These are phyloP conservation scores for Lithocarpus polystachyus DNA, from an alignment of 306 rosid species.

Conservation along the genomic window DNA sequence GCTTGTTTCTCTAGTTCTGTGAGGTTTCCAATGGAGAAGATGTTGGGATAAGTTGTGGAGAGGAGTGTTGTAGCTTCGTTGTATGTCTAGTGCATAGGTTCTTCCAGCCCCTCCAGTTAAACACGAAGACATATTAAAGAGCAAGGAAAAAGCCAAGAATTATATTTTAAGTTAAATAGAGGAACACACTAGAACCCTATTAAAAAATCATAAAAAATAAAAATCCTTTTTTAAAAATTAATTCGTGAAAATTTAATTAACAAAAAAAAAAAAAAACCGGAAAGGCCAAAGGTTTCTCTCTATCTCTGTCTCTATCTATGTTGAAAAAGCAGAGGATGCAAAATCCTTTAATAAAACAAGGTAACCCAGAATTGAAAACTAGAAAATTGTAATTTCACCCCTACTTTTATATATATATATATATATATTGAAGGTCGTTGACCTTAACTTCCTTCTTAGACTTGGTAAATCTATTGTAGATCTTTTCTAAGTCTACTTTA, in stretches of 20 bases:
- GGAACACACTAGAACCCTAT: constrained; percentile 10
- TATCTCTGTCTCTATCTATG: not conserved
- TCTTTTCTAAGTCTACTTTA: no score
- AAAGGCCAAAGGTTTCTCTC: not conserved
- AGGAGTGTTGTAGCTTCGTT: constrained; percentile 84
- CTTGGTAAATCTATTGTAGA: no score
- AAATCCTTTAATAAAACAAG: not conserved
- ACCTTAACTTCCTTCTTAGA: no score
- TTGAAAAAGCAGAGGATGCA: not conserved
- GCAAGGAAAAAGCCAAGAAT: constrained; percentile 43
- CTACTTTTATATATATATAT: no score
- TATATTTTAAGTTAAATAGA: constrained; percentile 9
- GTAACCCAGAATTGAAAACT: constrained; percentile 16
- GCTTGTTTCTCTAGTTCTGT: not conserved
- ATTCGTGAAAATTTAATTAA: not conserved
- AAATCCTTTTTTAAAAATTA: not conserved
- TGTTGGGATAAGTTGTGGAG: constrained; percentile 77
- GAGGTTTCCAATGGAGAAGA: constrained; percentile 57
- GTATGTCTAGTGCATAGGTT: constrained; percentile 70
- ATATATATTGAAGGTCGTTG: no score
- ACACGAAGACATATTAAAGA: constrained; percentile 65
- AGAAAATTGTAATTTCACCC: not conserved
- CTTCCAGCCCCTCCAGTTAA: constrained; percentile 66
- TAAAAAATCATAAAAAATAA: not conserved
- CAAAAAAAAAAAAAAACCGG: not conserved